Evolutionary conservation across 2,329 filamentous ascomycete genomes (phyloP).

Genomic region (Pseudogymnoascus sp.): DNA sequence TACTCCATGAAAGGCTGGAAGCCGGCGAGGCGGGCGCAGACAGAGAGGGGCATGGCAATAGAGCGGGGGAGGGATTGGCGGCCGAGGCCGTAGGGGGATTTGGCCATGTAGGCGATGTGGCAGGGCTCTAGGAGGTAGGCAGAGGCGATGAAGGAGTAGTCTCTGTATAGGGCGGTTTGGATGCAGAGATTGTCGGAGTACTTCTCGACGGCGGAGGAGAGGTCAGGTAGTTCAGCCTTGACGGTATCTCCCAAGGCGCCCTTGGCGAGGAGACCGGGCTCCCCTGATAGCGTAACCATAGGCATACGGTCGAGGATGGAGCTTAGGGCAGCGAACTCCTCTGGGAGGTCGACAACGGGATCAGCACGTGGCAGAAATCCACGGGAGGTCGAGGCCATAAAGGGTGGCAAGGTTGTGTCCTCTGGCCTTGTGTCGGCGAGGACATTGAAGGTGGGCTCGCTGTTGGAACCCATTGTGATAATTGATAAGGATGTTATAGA

Average conservation of each 20-base stretch:
- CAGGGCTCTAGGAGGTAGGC: slow-evolving; percentile 89
- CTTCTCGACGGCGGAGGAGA: slow-evolving; percentile 64
- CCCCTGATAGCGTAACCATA: slow-evolving; percentile 64
- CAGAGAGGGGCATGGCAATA: slow-evolving; percentile 74
- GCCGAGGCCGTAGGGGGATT: slow-evolving; percentile 70
- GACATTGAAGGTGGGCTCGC: slow-evolving; percentile 43
- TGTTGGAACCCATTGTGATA: slow-evolving; percentile 17
- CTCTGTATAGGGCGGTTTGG: slow-evolving; percentile 80
- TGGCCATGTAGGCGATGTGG: slow-evolving; percentile 63
- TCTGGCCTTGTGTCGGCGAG: slow-evolving; percentile 54
- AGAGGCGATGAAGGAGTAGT: slow-evolving; percentile 86
- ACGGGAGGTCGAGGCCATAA: slow-evolving; percentile 69
- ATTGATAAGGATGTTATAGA: slow-evolving; percentile 8
- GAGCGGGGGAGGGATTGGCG: slow-evolving; percentile 63
- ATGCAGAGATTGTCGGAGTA: slow-evolving; percentile 65
- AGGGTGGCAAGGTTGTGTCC: slow-evolving; percentile 58
- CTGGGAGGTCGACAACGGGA: slow-evolving; percentile 56
- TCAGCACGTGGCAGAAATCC: slow-evolving; percentile 66
- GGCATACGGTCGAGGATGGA: slow-evolving; percentile 70
- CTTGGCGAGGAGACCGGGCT: slow-evolving; percentile 67
- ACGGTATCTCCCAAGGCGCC: slow-evolving; percentile 70
- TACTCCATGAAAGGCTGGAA: slow-evolving; percentile 94
- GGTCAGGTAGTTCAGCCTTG: slow-evolving; percentile 64
- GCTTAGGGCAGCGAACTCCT: slow-evolving; percentile 65
- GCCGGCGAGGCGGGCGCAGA: slow-evolving; percentile 69